Evolutionary conservation across 768 basidiomycete species (phyloP).

Genomic region (Suillus subalutaceus): DNA sequence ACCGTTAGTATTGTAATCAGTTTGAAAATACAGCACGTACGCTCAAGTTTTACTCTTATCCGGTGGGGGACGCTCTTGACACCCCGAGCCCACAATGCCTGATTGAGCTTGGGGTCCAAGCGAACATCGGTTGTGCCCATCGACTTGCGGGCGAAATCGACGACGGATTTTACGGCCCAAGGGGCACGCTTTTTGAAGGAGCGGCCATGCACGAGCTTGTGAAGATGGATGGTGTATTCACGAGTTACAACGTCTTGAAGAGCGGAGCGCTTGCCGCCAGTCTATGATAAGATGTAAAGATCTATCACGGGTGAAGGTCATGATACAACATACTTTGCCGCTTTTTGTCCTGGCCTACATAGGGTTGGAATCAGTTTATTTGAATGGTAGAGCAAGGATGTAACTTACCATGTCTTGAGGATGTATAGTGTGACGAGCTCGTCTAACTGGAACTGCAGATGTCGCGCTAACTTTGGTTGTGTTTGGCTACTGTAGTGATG

Average conservation of each 20-base stretch:
- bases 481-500: conserved; percentile 42
- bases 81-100: conserved; percentile 91
- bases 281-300: conserved; percentile 35
- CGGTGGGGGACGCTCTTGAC: conserved; percentile 94
- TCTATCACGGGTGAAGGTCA: conserved; percentile 6
- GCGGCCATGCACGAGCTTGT: conserved; percentile 91
- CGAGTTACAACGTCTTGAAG: conserved; percentile 98
- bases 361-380: conserved; percentile 15
- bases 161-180: conserved; percentile 92
- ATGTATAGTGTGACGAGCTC: conserved; percentile 41
- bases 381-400: conserved; percentile 4
- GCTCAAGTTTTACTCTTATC: conserved; percentile 91
- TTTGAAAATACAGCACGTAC: conserved; percentile 47
- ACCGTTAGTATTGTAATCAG: conserved; percentile 10
- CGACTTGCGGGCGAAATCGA: conserved; percentile 87
- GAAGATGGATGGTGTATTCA: conserved; percentile 98
- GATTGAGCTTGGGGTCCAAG: conserved; percentile 95
- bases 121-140: conserved; percentile 97
- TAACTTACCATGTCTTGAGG: conserved; percentile 67
- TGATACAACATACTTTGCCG: conserved; percentile 36
- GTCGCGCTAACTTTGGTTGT: conserved; percentile 41
- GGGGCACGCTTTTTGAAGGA: conserved; percentile 99
- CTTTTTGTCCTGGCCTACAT: conserved; percentile 45
- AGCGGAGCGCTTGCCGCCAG: conserved; percentile 91
- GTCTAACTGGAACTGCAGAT: conserved; percentile 22